Evolutionary conservation across 2,329 filamentous ascomycete genomes (phyloP), one percentile per base, ranked within the genome.

Genomic region (Diaporthe nobilis): DNA sequence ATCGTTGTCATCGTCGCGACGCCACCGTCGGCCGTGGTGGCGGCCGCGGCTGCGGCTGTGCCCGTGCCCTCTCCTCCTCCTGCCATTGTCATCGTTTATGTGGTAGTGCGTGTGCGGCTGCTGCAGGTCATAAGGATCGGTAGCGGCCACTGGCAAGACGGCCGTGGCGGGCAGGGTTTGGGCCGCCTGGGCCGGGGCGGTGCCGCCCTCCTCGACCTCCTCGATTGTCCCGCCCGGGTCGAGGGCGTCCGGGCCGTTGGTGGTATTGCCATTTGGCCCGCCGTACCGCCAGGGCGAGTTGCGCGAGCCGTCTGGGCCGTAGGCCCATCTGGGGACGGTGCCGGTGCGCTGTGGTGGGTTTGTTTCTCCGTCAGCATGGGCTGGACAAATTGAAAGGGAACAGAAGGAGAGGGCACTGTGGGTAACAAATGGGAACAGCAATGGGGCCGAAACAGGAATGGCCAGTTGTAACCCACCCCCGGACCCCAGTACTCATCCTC

Each of bases 401-500:
- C 12, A 31, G 68, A 20, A 28, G 44, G 28, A n/a, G 13, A n/a
- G 1, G 15, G 44, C 4, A 3, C 17, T 12, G 55, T 12, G 31
- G 10, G 8, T 22, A 47, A 60, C 1, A 17, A 51, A 12, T 39
- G 47, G 22, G n/a, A 9, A 28, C 22, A 9, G 6, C n/a, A 28
- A 31, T 39, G n/a, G 60, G 15, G 9, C 15, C 9, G 10, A 20
- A 44, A 10, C 4, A 47, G 20, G 20, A 31, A 31, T 3, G 39
- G 10, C 20, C 20, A 20, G 17, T 31, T 8, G 10, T 9, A 4
- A 65, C 71, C 22, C n/a, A 73, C 71, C 25, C 71, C 58, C 5
- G 60, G 72, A 2, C 75, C 72, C 75, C 75, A 75, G 42, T 75
- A 72, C 44, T 76, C 67, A 55, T 74, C 72, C 60, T 75, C 75